These are phyloP conservation scores for Oryza brachyantha DNA, from an alignment of 176 grass and related monocot species.

Conservation along the genomic window DNA sequence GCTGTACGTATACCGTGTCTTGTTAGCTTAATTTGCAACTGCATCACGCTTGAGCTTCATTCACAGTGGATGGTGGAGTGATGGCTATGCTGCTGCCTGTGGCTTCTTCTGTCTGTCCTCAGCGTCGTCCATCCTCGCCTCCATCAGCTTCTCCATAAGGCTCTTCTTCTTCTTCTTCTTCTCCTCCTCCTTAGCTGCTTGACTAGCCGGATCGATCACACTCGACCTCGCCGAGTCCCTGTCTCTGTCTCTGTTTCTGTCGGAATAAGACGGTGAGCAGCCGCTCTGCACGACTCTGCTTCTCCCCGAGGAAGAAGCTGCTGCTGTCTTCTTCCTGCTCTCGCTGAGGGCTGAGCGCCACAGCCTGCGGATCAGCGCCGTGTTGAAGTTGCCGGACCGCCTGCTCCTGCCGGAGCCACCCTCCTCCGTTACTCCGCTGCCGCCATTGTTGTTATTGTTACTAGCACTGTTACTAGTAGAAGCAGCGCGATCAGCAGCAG, in stretches of 20 bases:
- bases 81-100: too few species aligned
- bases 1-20: too few species aligned
- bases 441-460: background rate
- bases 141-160: conserved; percentile 53
- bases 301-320: background rate
- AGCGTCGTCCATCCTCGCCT: conserved; percentile 44
- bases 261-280: background rate
- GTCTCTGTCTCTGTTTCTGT: background rate
- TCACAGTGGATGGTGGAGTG: too few species aligned
- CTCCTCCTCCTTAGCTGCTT: background rate
- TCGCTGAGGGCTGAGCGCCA: conserved; percentile 48
- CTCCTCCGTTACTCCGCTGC: background rate
- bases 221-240: background rate
- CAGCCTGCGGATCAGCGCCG: conserved; percentile 40
- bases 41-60: too few species aligned
- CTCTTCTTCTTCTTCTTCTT: conserved; percentile 22
- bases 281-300: background rate
- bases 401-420: background rate
- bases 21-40: too few species aligned
- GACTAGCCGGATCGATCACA: background rate
- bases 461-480: too few species aligned
- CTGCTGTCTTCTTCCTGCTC: conserved; percentile 28
- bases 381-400: conserved; percentile 13
- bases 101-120: too few species aligned
- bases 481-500: background rate